A percentile compares a stretch with the other conserved stretches of the same genome.
Evolutionary conservation across 768 basidiomycete genomes (phyloP).

Genomic region (Boletus insuetus): DNA sequence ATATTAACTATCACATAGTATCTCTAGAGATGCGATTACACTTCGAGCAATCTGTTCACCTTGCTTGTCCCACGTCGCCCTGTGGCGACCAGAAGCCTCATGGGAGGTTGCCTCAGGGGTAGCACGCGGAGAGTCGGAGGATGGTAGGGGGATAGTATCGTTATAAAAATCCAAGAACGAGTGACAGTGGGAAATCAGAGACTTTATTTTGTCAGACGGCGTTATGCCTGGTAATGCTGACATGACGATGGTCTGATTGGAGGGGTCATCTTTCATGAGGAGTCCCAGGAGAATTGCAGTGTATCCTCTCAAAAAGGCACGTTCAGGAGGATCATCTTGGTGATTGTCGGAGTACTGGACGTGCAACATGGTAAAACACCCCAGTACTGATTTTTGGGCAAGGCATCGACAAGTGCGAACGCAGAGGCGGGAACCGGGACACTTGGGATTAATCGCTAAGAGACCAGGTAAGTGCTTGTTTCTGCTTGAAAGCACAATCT

Average conservation of each 20-base stretch:
- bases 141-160: conserved; percentile 30
- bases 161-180: conserved; percentile 44
- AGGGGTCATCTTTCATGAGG: conserved; percentile 34
- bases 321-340: conserved; percentile 32
- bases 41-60: conserved; percentile 45
- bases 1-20: conserved; percentile 6
- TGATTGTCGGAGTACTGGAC: conserved; percentile 30
- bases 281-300: conserved; percentile 71
- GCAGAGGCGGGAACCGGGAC: conserved; percentile 49
- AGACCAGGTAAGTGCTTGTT: neutral
- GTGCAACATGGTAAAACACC: conserved; percentile 53
- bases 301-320: conserved; percentile 65
- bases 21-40: conserved; percentile 55
- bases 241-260: conserved; percentile 34
- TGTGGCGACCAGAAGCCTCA: conserved; percentile 5
- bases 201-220: conserved; percentile 10
- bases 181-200: conserved; percentile 36
- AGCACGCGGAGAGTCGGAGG: conserved; percentile 6
- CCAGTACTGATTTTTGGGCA: conserved; percentile 42
- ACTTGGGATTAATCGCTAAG: conserved; percentile 51
- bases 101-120: conserved; percentile 3
- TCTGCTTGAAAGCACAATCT: conserved; percentile 18
- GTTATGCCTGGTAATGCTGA: conserved; percentile 36
- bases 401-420: conserved; percentile 52
- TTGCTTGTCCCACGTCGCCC: conserved; percentile 24